phyloP scores from a whole-genome alignment of 768 basidiomycete species.

The Hygrocybe punicea region DNA sequence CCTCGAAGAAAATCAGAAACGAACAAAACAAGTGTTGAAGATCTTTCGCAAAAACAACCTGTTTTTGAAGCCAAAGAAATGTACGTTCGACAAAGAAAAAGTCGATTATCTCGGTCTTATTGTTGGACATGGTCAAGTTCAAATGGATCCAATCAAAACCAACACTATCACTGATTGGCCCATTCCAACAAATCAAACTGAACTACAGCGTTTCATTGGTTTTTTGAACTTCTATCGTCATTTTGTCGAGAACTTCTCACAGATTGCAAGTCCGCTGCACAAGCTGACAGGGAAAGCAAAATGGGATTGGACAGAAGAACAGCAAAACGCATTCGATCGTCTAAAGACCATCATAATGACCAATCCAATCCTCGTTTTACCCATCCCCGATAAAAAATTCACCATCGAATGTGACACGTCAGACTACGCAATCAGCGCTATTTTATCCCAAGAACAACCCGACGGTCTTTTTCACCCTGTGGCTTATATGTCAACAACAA shows the following conservation, averaged over 20 bases:
- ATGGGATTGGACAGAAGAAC: no score
- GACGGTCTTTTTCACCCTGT: conserved; percentile 18
- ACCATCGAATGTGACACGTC: no score
- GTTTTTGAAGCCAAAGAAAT: conserved; percentile 38
- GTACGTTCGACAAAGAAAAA: conserved; percentile 25
- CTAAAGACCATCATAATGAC: no score
- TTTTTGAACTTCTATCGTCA: conserved; percentile 39
- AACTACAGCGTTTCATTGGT: conserved; percentile 34
- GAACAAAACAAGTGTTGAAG: conserved; percentile 25
- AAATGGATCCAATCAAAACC: conserved; percentile 36
- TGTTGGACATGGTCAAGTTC: conserved; percentile 9
- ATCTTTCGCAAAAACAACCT: conserved; percentile 30
- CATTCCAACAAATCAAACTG: conserved; percentile 16
- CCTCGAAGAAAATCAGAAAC: no score
- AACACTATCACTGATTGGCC: conserved; percentile 30
- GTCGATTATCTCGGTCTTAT: no score
- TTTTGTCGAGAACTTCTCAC: conserved; percentile 35
- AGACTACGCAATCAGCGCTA: conserved; percentile 26
- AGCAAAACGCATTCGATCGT: no score
- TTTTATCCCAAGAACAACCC: conserved; percentile 25
- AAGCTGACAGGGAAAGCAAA: no score
- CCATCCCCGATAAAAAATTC: no score
- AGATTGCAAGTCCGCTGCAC: no score
- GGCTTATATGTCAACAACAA: no score
- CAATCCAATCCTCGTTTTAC: no score